A percentile compares a stretch with the other conserved stretches of the same genome.
Evolutionary conservation across 2,329 filamentous ascomycete genomes (phyloP).

Genomic region (Ophiocordyceps camponoti-saundersi): DNA sequence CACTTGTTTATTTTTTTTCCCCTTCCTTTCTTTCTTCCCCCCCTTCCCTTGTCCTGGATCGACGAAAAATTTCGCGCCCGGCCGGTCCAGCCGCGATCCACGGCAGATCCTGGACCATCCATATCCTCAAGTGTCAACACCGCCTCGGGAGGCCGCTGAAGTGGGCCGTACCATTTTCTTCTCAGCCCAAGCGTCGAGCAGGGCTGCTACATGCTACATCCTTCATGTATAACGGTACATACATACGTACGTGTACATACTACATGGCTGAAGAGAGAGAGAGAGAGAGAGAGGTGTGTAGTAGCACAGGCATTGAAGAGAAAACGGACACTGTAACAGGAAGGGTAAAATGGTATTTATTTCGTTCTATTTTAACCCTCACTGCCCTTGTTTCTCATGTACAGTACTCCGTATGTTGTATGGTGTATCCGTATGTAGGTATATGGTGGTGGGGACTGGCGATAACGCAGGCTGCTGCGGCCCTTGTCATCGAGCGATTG

Average conservation of each 20-base stretch:
- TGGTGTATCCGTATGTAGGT: background rate
- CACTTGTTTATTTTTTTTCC: too few species aligned
- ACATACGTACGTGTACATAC: too few species aligned
- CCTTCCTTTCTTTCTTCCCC: background rate
- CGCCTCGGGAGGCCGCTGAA: slow-evolving; percentile 4
- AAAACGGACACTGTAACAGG: background rate
- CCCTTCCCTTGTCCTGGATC: background rate
- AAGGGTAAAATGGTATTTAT: too few species aligned
- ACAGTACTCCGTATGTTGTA: too few species aligned
- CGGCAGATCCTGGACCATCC: background rate
- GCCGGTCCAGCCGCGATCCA: background rate
- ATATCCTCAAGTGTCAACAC: slow-evolving; percentile 4
- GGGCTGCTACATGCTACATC: background rate
- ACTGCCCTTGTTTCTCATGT: too few species aligned
- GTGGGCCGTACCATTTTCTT: background rate
- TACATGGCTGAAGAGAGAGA: too few species aligned
- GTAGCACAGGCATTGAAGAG: background rate
- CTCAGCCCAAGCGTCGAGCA: slow-evolving; percentile 2
- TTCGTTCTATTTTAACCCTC: too few species aligned
- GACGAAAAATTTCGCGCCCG: background rate
- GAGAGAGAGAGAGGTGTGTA: background rate
- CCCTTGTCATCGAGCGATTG: background rate
- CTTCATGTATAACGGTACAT: too few species aligned
- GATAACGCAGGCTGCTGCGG: background rate
- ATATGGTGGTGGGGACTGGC: background rate